Conservation (phyloP, 2,329 filamentous ascomycete species). For the Drechslerella stenobrocha region DNA sequence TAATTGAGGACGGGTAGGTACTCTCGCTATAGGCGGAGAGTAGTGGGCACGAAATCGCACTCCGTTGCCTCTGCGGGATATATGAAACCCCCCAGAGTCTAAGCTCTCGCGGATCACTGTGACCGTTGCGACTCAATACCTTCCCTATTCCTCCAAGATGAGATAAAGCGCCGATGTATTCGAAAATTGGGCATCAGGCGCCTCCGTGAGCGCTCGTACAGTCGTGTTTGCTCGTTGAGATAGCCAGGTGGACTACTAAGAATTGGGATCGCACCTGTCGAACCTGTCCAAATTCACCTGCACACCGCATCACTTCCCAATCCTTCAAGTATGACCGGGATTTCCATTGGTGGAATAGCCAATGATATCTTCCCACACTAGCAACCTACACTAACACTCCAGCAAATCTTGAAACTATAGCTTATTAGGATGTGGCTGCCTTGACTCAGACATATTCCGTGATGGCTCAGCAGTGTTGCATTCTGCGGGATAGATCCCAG, state of each 20-base stretch:
- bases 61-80: conserved; percentile 41
- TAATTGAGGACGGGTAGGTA: conserved; percentile 30
- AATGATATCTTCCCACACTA: conserved; percentile 31
- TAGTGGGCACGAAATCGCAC: conserved; percentile 15
- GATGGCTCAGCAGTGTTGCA: conserved; percentile 16
- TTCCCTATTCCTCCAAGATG: conserved; percentile 43
- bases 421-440: conserved; percentile 34
- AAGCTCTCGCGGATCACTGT: conserved; percentile 1
- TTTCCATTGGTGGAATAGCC: conserved; percentile 21
- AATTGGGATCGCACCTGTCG: conserved; percentile 40
- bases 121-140: conserved; percentile 23
- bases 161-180: conserved; percentile 38
- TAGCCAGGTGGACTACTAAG: conserved; percentile 20
- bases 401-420: conserved; percentile 32
- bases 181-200: conserved; percentile 20
- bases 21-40: conserved; percentile 21
- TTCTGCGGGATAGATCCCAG: conserved; percentile 16
- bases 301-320: conserved; percentile 32
- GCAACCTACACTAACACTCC: conserved; percentile 38
- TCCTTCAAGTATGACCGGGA: conserved; percentile 8
- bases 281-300: conserved; percentile 39
- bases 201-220: conserved; percentile 18
- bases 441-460: conserved; percentile 33
- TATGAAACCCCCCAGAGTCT: conserved; percentile 21
- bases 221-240: conserved; percentile 13